These are phyloP conservation scores for Debaryomyces tyrocola DNA, from an alignment of 805 yeast genomes.

Conservation along the genomic window DNA sequence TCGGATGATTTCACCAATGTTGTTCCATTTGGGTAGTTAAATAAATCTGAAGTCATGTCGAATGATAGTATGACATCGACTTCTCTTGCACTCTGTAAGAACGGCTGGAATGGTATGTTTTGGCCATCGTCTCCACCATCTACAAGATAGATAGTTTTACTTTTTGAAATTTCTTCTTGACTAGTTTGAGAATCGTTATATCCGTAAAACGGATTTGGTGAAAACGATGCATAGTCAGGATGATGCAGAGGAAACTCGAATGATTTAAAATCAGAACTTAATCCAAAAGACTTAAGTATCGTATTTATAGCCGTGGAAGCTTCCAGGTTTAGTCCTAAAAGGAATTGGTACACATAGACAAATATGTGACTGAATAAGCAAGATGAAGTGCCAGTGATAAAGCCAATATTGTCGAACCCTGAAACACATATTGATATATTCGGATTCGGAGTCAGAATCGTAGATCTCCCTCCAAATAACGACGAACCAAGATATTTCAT, in stretches of 20 bases:
- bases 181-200: slow-evolving; percentile 6
- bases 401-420: slow-evolving; percentile 60
- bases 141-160: slow-evolving; percentile 28
- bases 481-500: slow-evolving; percentile 53
- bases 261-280: slow-evolving; percentile 27
- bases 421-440: slow-evolving; percentile 41
- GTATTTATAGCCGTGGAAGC: slow-evolving; percentile 34
- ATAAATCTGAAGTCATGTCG: slow-evolving; percentile 50
- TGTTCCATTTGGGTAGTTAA: slow-evolving; percentile 63
- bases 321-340: slow-evolving; percentile 30
- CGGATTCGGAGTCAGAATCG: slow-evolving; percentile 16
- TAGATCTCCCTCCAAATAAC: slow-evolving; percentile 44
- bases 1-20: slow-evolving; percentile 41
- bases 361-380: slow-evolving; percentile 59
- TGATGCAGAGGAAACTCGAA: slow-evolving; percentile 32
- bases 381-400: slow-evolving; percentile 63
- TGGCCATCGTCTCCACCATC: slow-evolving; percentile 55
- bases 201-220: slow-evolving; percentile 62
- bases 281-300: slow-evolving; percentile 44
- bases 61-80: slow-evolving; percentile 41
- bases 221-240: slow-evolving; percentile 59
- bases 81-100: slow-evolving; percentile 32
- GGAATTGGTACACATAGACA: slow-evolving; percentile 45
- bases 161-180: slow-evolving; percentile 10
- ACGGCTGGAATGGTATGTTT: slow-evolving; percentile 48